Conservation (phyloP, 2,329 filamentous ascomycete genomes). For the Xylaria arbuscula region DNA sequence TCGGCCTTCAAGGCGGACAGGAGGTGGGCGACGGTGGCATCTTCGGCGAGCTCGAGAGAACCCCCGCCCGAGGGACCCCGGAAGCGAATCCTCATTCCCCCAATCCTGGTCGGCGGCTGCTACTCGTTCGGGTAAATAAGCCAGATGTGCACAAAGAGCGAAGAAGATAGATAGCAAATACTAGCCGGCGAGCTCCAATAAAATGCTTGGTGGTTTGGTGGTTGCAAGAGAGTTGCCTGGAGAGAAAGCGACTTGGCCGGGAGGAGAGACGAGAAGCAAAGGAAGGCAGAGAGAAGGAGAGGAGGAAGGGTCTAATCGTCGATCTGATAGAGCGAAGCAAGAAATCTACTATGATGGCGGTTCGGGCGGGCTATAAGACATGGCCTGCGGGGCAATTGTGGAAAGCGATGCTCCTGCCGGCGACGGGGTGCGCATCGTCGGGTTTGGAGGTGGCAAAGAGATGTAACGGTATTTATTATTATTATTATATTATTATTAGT, state of each 20-base stretch:
- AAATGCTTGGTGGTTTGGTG: not conserved
- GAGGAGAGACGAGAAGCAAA: not conserved
- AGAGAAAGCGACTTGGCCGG: not conserved
- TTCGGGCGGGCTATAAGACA: constrained; percentile 1
- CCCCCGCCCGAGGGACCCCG: constrained; percentile 79
- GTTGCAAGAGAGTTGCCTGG: not conserved
- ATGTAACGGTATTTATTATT: too few relatives aligned
- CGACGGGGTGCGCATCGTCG: constrained; percentile 13
- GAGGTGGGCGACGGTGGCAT: constrained; percentile 73
- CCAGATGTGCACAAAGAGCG: not conserved
- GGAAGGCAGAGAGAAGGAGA: not conserved
- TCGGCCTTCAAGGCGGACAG: constrained; percentile 69
- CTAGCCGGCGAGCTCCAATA: not conserved
- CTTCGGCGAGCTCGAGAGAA: constrained; percentile 74
- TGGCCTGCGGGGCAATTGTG: constrained; percentile 4
- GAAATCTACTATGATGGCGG: not conserved
- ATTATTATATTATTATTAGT: too few relatives aligned
- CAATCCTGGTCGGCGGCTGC: not conserved
- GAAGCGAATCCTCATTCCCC: constrained; percentile 76
- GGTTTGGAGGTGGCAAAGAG: not conserved
- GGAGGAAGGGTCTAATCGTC: not conserved
- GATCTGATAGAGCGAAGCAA: not conserved
- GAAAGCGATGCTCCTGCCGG: constrained; percentile 12
- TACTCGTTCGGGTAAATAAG: not conserved
- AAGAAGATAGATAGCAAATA: not conserved